phyloP scores from a whole-genome alignment of 2,329 filamentous ascomycete species.

The Fusarium sp. region DNA sequence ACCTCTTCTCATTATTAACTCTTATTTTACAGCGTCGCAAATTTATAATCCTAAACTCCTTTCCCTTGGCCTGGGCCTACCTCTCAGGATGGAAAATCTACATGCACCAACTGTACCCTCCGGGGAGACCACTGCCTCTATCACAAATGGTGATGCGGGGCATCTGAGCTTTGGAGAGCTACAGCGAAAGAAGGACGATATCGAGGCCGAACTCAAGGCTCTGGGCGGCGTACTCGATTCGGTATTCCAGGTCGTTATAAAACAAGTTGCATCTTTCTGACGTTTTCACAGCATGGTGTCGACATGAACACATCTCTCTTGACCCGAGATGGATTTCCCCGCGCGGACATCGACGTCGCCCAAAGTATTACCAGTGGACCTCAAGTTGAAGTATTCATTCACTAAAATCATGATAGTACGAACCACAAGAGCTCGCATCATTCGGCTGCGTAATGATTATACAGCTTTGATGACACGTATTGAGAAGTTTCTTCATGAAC shows the following conservation, averaged over 20 bases:
- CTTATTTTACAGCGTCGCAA: background rate
- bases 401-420: constrained; percentile 73
- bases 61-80: constrained; percentile 29
- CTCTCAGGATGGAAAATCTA: constrained; percentile 65
- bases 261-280: constrained; percentile 38
- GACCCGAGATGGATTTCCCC: constrained; percentile 91
- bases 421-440: constrained; percentile 92
- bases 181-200: constrained; percentile 84
- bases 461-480: constrained; percentile 88
- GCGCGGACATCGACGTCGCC: constrained; percentile 93
- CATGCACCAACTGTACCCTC: constrained; percentile 76
- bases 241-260: constrained; percentile 64
- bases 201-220: constrained; percentile 90
- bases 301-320: constrained; percentile 91
- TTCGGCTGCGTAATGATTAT: constrained; percentile 92
- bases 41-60: background rate
- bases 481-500: constrained; percentile 88
- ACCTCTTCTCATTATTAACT: constrained; percentile 24
- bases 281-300: constrained; percentile 80
- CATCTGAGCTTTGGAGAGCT: constrained; percentile 83
- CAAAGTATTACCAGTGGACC: constrained; percentile 75
- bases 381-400: constrained; percentile 37
- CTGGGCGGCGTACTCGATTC: constrained; percentile 90
- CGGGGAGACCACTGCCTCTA: constrained; percentile 77
- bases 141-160: constrained; percentile 72